Conservation (phyloP, 768 basidiomycete species). For the Lactarius pseudohatsudake region DNA sequence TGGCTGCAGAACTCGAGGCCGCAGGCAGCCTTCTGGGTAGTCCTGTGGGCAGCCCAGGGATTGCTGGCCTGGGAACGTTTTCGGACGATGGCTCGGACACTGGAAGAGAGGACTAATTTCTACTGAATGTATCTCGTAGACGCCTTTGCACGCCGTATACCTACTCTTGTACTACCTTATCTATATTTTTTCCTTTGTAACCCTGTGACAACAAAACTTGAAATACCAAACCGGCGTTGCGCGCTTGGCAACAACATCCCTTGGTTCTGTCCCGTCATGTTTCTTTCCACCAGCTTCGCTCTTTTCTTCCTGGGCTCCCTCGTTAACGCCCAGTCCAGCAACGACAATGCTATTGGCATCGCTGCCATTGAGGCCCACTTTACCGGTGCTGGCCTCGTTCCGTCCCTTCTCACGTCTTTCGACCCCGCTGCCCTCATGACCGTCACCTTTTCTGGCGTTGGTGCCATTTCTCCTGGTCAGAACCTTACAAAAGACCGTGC, state of each 20-base stretch:
- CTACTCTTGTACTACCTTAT: conserved; percentile 18
- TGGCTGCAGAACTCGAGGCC: conserved; percentile 29
- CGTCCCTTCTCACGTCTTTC: conserved; percentile 60
- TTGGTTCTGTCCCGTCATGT: conserved; percentile 7
- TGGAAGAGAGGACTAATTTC: conserved; percentile 21
- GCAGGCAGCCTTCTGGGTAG: conserved; percentile 19
- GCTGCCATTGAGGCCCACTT: conserved; percentile 71
- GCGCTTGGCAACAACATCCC: background rate
- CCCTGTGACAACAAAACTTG: background rate
- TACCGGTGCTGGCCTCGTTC: conserved; percentile 56
- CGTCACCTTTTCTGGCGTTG: conserved; percentile 51
- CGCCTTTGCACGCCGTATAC: background rate
- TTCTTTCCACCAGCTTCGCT: conserved; percentile 30
- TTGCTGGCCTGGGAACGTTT: conserved; percentile 12
- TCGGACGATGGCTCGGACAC: conserved; percentile 22
- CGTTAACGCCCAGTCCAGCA: conserved; percentile 44
- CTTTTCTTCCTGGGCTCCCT: conserved; percentile 44
- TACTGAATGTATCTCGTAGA: conserved; percentile 22
- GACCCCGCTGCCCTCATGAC: conserved; percentile 57
- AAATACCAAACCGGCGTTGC: background rate
- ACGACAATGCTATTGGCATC: conserved; percentile 44
- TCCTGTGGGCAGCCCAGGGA: conserved; percentile 12
- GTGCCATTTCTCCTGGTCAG: conserved; percentile 57
- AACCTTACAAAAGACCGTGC: conserved; percentile 54
- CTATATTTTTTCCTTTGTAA: conserved; percentile 10